Base-by-base conservation (phyloP, 345 rosid species). In the Melastoma malabathricum region DNA sequence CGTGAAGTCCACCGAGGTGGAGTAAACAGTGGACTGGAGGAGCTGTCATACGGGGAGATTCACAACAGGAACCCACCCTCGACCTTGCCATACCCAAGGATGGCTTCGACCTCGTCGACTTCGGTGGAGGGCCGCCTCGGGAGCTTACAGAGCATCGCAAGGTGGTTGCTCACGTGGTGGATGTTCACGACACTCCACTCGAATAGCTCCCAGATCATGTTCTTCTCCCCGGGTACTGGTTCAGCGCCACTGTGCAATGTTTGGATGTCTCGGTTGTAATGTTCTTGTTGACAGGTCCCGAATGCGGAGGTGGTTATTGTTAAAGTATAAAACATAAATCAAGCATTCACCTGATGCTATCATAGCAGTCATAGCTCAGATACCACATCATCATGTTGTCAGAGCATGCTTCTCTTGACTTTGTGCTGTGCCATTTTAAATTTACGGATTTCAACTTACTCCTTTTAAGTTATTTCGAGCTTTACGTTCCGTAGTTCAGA, bases 161-260 rank as follows among this genome's bases (percentile, higher is more conserved):
- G 68, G 39, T 90, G 77, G 60, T 81, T 77, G 18, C 88, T 73
- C 13, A 83, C 75, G 22, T 73, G 84, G n/a, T 63, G 70, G 15
- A 89, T 81, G 51, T 85, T 70, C 39, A 52, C 56, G 27, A 86
- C 50, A 18, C 60, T 59, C 7, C 34, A 60, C 77, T 83, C 57
- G 63, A 89, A 75, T 3, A 38, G 20, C 3, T 67, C 61, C 52
- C 77, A 64, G 18, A 81, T 61, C 5, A 58, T 51, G 13, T 67
- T 70, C 15, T 54, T 63, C 15, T 67, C 72, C 15, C 52, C 45
- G 97, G 86, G 78, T 79, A 82, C 74, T 83, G 90, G 62, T 86
- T 81, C 15, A 47, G 95, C 83, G 14, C 63, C 79, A 63, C 88
- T 83, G 16, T 83, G 61, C 39, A 89, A 53, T 23, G 90, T 83